These are phyloP conservation scores for Aspergillus eucalypticola DNA, from an alignment of 2,329 filamentous ascomycete genomes.

Conservation along the genomic window DNA sequence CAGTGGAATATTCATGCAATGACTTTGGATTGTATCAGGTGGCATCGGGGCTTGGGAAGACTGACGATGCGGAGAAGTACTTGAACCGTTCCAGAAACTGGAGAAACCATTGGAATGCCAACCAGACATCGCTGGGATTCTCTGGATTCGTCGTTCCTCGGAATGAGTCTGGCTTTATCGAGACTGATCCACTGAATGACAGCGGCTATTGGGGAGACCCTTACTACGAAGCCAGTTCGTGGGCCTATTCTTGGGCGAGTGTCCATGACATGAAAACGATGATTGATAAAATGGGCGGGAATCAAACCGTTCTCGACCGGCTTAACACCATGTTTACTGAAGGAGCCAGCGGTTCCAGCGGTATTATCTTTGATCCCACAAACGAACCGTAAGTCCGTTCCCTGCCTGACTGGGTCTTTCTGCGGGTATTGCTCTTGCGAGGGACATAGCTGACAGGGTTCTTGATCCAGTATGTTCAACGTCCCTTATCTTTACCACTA, in stretches of 20 bases:
- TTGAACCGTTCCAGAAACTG: slow-evolving; percentile 66
- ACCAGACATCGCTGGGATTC: slow-evolving; percentile 60
- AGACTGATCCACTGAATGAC: slow-evolving; percentile 54
- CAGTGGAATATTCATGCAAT: slow-evolving; percentile 68
- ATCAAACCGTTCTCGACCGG: slow-evolving; percentile 37
- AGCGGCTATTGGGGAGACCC: slow-evolving; percentile 65
- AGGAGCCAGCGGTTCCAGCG: slow-evolving; percentile 33
- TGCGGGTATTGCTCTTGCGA: not conserved
- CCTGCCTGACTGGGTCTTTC: not conserved
- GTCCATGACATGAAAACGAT: slow-evolving; percentile 64
- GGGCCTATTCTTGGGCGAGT: slow-evolving; percentile 69
- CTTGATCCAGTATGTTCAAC: slow-evolving; percentile 52
- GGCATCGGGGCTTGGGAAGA: slow-evolving; percentile 58
- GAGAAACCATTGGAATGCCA: slow-evolving; percentile 70
- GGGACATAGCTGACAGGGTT: too few relatives aligned
- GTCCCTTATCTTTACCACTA: slow-evolving; percentile 71
- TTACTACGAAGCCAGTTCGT: slow-evolving; percentile 63
- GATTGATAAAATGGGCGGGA: slow-evolving; percentile 58
- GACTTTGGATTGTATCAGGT: slow-evolving; percentile 69
- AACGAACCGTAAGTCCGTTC: slow-evolving; percentile 60
- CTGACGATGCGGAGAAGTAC: slow-evolving; percentile 58
- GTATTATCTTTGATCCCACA: slow-evolving; percentile 66
- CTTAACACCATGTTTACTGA: slow-evolving; percentile 61
- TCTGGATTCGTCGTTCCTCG: slow-evolving; percentile 67
- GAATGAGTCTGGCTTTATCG: slow-evolving; percentile 51